Percentiles rank a stretch among this genome's conserved stretches.
Conservation (phyloP, 23 red algal species). For the Gracilariopsis chorda region DNA sequence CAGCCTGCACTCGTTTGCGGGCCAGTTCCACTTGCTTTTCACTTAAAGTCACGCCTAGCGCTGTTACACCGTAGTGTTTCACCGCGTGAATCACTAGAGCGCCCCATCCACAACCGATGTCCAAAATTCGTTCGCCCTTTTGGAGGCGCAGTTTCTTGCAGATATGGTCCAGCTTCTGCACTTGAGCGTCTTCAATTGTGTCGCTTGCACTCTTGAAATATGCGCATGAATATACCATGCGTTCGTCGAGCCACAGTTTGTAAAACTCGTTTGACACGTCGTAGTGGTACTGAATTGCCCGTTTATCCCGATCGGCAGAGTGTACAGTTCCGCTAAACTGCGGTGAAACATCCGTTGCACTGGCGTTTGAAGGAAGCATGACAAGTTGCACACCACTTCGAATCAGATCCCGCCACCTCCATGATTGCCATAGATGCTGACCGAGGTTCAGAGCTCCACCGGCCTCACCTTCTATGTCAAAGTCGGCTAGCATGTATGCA, state of each 20-base stretch:
- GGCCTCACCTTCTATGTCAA: slow-evolving; percentile 22
- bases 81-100: slow-evolving; percentile 63
- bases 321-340: background rate
- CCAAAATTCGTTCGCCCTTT: slow-evolving; percentile 39
- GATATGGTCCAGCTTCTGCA: slow-evolving; percentile 69
- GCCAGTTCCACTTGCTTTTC: slow-evolving; percentile 66
- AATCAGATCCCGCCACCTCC: slow-evolving; percentile 15
- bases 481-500: slow-evolving; percentile 12
- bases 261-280: slow-evolving; percentile 46
- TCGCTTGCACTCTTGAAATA: background rate
- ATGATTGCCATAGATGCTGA: slow-evolving; percentile 14
- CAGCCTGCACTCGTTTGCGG: slow-evolving; percentile 25
- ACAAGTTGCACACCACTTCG: background rate
- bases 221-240: slow-evolving; percentile 39
- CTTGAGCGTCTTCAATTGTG: slow-evolving; percentile 71
- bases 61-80: background rate
- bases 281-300: slow-evolving; percentile 29
- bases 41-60: slow-evolving; percentile 74
- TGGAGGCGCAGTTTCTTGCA: slow-evolving; percentile 62
- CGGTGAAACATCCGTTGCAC: background rate
- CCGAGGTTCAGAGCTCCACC: background rate
- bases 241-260: slow-evolving; percentile 1
- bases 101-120: slow-evolving; percentile 97
- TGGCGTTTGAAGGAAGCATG: background rate
- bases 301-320: background rate